Percentiles rank a stretch among this genome's conserved stretches.
phyloP scores from a whole-genome alignment of 371 early-diverging fungal genomes.

The Lichtheimia hyalospora region DNA sequence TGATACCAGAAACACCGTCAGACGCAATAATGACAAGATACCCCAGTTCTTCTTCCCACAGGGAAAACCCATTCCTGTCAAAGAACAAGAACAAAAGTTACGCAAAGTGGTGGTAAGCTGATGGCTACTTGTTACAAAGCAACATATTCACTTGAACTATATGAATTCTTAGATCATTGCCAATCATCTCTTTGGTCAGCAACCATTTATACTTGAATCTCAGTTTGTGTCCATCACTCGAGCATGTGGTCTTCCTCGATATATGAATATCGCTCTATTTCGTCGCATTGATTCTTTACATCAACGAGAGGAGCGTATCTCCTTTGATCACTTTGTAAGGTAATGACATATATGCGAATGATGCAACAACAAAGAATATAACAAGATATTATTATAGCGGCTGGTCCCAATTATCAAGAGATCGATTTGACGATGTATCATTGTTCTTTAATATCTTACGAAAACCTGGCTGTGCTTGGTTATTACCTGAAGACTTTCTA shows the following conservation, averaged over 20 bases:
- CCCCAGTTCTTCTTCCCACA: constrained; percentile 44
- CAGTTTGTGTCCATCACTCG: constrained; percentile 56
- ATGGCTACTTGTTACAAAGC: too few relatives aligned
- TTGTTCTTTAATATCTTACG: constrained; percentile 41
- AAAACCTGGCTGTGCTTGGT: constrained; percentile 19
- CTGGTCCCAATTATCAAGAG: constrained; percentile 29
- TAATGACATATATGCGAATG: background rate
- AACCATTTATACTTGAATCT: constrained; percentile 32
- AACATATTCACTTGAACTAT: too few relatives aligned
- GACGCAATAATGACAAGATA: constrained; percentile 4
- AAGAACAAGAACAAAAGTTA: constrained; percentile 24
- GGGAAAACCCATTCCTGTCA: constrained; percentile 31
- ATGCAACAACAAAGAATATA: background rate
- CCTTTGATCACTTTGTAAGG: constrained; percentile 22
- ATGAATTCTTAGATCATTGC: constrained; percentile 20
- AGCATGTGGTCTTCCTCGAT: constrained; percentile 58
- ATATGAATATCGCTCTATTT: constrained; percentile 63
- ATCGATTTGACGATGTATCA: constrained; percentile 40
- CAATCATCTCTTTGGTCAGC: constrained; percentile 25
- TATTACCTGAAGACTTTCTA: constrained; percentile 47
- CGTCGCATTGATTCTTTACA: constrained; percentile 35
- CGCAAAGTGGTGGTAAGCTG: constrained; percentile 31
- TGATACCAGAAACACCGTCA: too few relatives aligned
- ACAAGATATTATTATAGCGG: constrained; percentile 20
- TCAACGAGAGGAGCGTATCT: constrained; percentile 17